Conservation (phyloP, 2,329 filamentous ascomycete genomes). For the Alternaria alternata region DNA sequence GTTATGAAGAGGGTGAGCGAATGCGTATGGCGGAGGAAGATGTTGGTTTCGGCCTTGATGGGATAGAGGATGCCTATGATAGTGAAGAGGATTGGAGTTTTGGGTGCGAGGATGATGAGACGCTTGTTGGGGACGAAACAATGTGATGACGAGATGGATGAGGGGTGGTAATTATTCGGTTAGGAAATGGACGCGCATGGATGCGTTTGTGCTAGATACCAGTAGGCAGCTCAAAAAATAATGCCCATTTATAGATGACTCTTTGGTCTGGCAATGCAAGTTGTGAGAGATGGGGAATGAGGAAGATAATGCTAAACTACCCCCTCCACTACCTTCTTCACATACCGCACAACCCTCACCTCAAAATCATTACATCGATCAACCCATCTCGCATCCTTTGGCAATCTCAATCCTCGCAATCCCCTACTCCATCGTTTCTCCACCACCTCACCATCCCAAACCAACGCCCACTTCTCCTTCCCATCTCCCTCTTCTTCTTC, state of each 20-base stretch:
- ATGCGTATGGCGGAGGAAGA: slow-evolving; percentile 8
- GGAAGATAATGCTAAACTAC: background rate
- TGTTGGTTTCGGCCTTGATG: slow-evolving; percentile 13
- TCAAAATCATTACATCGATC: slow-evolving; percentile 10
- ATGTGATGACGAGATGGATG: too few relatives aligned
- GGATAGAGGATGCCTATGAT: slow-evolving; percentile 13
- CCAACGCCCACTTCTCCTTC: slow-evolving; percentile 19
- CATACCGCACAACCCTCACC: slow-evolving; percentile 15
- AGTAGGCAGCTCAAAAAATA: too few relatives aligned
- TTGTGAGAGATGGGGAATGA: background rate
- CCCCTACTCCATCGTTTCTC: slow-evolving; percentile 18
- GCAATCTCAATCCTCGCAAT: background rate
- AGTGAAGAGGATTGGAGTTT: slow-evolving; percentile 18
- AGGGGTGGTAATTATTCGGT: too few relatives aligned
- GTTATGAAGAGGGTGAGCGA: slow-evolving; percentile 6
- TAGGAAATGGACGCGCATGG: too few relatives aligned
- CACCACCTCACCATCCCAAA: slow-evolving; percentile 36
- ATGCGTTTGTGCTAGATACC: too few relatives aligned
- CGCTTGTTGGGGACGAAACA: background rate
- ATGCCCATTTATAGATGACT: too few relatives aligned
- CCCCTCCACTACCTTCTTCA: background rate
- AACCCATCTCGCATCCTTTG: background rate
- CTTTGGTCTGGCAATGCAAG: too few relatives aligned
- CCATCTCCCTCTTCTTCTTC: background rate
- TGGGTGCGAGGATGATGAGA: slow-evolving; percentile 6